Evolutionary conservation across 176 grass and related monocot species (phyloP).

Genomic region (Triticum timopheevii): DNA sequence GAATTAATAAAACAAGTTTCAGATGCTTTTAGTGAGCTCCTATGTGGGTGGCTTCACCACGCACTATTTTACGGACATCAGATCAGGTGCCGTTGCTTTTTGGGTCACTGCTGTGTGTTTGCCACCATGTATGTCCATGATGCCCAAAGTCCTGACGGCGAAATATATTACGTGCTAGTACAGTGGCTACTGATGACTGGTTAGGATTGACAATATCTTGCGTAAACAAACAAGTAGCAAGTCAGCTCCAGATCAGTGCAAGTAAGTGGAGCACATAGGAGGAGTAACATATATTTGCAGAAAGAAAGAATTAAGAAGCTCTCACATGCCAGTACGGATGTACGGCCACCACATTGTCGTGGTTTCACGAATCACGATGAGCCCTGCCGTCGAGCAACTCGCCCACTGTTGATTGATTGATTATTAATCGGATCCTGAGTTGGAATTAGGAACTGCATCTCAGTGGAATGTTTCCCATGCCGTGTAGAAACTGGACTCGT

Average conservation of each 20-base stretch:
- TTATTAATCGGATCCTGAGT: too few species aligned
- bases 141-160: slow-evolving; percentile 1
- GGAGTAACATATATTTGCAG: background rate
- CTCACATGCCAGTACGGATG: background rate
- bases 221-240: background rate
- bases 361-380: background rate
- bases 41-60: slow-evolving; percentile 20
- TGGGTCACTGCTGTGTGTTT: background rate
- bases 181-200: too few species aligned
- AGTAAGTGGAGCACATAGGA: background rate
- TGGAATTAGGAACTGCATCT: background rate
- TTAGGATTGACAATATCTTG: background rate
- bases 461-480: background rate
- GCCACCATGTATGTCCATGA: slow-evolving; percentile 12
- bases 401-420: background rate
- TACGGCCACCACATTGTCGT: background rate
- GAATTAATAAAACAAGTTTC: background rate
- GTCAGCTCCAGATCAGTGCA: background rate
- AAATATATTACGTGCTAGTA: background rate
- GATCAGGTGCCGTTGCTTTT: slow-evolving; percentile 5
- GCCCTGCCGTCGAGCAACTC: too few species aligned
- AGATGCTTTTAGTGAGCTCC: slow-evolving; percentile 8
- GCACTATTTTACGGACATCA: background rate
- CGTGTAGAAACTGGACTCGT: too few species aligned
- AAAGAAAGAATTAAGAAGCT: background rate